Percentiles rank a stretch among this genome's conserved stretches.
Conservation (phyloP, 495 filamentous ascomycete genomes). For the Podospora fimiseda region DNA sequence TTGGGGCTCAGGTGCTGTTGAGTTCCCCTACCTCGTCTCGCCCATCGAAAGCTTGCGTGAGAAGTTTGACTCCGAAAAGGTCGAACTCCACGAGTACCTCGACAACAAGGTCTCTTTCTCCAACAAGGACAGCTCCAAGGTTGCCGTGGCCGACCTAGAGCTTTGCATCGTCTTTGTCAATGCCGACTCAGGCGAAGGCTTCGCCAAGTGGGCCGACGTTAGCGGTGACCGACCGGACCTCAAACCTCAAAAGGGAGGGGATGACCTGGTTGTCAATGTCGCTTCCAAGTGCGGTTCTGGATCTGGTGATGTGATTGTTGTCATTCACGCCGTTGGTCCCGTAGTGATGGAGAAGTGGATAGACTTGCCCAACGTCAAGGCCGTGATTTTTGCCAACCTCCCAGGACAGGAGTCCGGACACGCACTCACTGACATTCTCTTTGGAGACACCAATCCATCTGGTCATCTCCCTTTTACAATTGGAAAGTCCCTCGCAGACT, state of each 20-base stretch:
- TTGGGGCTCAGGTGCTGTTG: constrained; percentile 86
- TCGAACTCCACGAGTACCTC: constrained; percentile 54
- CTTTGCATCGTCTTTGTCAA: constrained; percentile 64
- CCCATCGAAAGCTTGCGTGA: constrained; percentile 60
- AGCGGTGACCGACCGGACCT: constrained; percentile 81
- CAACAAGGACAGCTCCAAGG: constrained; percentile 13
- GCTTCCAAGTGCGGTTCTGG: constrained; percentile 62
- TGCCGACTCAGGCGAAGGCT: constrained; percentile 59
- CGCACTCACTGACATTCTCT: constrained; percentile 74
- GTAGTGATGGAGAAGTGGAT: constrained; percentile 82
- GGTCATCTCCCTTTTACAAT: constrained; percentile 89
- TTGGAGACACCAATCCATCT: constrained; percentile 78
- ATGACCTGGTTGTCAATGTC: constrained; percentile 64
- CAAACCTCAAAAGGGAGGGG: constrained; percentile 68
- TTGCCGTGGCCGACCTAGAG: constrained; percentile 48
- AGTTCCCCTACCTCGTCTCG: constrained; percentile 74
- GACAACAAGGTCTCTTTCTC: constrained; percentile 47
- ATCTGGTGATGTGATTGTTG: constrained; percentile 63
- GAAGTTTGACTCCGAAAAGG: constrained; percentile 53
- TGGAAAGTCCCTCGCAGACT: constrained; percentile 72
- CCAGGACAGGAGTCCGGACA: constrained; percentile 89
- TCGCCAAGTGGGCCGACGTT: constrained; percentile 53
- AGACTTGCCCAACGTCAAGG: constrained; percentile 70
- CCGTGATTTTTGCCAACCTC: constrained; percentile 77
- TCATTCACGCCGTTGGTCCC: constrained; percentile 88